Percentiles rank a stretch among this genome's conserved stretches.
phyloP scores from a whole-genome alignment of 202 grass and related monocot genomes.

The Digitaria exilis region DNA sequence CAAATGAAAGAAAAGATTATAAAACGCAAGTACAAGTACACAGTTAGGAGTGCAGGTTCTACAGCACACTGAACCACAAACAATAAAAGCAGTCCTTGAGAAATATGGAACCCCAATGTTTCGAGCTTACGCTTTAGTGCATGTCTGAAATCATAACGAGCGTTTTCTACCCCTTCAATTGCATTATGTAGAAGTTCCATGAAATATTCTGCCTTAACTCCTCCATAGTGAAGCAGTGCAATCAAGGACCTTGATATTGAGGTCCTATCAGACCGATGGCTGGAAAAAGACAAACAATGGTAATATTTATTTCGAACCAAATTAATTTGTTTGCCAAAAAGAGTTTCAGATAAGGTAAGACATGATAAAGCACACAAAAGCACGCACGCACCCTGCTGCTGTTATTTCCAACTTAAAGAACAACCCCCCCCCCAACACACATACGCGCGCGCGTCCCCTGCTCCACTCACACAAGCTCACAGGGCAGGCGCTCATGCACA shows the following conservation, averaged over 20 bases:
- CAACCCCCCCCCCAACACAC: too few relatives aligned
- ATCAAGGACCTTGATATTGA: conserved; percentile 68
- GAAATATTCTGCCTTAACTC: conserved; percentile 73
- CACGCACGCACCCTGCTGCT: too few relatives aligned
- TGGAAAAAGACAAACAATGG: conserved; percentile 29
- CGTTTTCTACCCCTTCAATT: conserved; percentile 44
- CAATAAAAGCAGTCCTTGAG: background rate
- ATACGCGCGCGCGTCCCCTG: too few relatives aligned
- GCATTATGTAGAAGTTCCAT: conserved; percentile 67
- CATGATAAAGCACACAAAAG: too few relatives aligned
- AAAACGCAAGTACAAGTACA: background rate
- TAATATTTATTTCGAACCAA: conserved; percentile 11
- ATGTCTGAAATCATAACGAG: conserved; percentile 35
- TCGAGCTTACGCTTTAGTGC: conserved; percentile 52
- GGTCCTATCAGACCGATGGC: conserved; percentile 56
- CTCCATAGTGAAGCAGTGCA: conserved; percentile 62
- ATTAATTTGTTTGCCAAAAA: conserved; percentile 5
- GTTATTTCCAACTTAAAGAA: too few relatives aligned
- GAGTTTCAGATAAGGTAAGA: background rate
- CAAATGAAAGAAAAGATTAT: background rate
- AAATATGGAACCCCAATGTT: background rate
- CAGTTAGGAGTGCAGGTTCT: conserved; percentile 3
- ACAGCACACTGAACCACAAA: background rate
- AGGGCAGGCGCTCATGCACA: too few relatives aligned
- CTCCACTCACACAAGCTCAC: background rate